Conservation (phyloP, 192 early-diverging fungal genomes). For the Entomortierella lignicola region DNA sequence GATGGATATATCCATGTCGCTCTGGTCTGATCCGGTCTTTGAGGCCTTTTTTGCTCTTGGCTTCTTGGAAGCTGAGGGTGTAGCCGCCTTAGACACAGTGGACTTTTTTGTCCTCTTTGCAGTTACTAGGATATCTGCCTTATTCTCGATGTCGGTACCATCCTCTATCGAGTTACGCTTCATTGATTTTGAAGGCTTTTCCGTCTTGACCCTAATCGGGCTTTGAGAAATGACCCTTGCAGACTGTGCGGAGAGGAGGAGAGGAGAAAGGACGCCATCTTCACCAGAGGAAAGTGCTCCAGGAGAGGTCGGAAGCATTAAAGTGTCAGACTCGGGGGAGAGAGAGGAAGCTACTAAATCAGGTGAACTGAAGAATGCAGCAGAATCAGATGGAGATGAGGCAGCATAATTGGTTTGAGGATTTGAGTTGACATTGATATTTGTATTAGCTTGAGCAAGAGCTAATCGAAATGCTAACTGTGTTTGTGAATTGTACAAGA, state of each 20-base stretch:
- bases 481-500: conserved; percentile 36
- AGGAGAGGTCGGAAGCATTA: conserved; percentile 48
- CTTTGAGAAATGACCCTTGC: background rate
- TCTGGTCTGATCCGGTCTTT: conserved; percentile 45
- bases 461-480: conserved; percentile 46
- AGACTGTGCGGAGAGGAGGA: conserved; percentile 21
- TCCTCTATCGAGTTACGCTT: conserved; percentile 53
- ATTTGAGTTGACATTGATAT: conserved; percentile 16
- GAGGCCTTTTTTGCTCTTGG: conserved; percentile 43
- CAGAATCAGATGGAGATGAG: conserved; percentile 43
- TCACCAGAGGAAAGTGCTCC: conserved; percentile 29
- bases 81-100: conserved; percentile 11
- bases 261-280: conserved; percentile 33
- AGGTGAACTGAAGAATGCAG: conserved; percentile 49
- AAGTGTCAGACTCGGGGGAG: conserved; percentile 33
- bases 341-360: conserved; percentile 44
- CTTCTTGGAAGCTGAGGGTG: conserved; percentile 38
- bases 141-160: conserved; percentile 17
- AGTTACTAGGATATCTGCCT: conserved; percentile 17
- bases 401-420: conserved; percentile 1
- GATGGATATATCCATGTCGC: conserved; percentile 48
- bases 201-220: conserved; percentile 26
- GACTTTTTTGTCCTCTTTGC: conserved; percentile 48
- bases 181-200: conserved; percentile 33
- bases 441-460: conserved; percentile 12